A percentile compares a stretch with the other conserved stretches of the same genome.
These are phyloP conservation scores for Helicocarpus griseus DNA, from an alignment of 2,329 filamentous ascomycete genomes.

Conservation along the genomic window DNA sequence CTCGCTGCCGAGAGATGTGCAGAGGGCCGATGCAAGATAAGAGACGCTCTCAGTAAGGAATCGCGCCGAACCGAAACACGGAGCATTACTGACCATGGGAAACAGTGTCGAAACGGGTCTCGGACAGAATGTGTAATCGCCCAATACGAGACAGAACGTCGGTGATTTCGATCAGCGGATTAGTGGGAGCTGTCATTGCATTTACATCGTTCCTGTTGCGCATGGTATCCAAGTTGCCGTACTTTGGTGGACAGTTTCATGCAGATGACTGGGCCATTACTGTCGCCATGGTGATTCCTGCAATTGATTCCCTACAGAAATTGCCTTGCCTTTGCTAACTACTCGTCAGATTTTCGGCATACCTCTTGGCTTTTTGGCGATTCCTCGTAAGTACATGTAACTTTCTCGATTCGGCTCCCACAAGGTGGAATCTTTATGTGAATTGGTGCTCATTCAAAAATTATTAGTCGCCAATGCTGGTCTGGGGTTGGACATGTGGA, in stretches of 20 bases:
- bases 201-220: background rate
- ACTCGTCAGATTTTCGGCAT: background rate
- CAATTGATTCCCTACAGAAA: background rate
- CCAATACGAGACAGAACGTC: background rate
- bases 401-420: background rate
- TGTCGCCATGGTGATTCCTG: background rate
- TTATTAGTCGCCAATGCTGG: background rate
- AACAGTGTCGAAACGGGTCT: background rate
- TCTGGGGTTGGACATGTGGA: constrained; percentile 2
- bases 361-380: background rate
- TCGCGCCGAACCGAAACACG: too few relatives aligned
- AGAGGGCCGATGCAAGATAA: background rate
- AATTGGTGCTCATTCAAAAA: background rate
- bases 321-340: background rate
- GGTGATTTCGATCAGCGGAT: background rate
- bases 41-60: background rate
- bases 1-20: background rate
- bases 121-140: background rate
- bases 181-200: background rate
- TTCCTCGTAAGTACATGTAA: constrained; percentile 1
- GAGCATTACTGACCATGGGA: background rate
- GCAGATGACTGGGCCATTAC: constrained; percentile 1
- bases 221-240: background rate
- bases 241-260: background rate
- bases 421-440: background rate